Evolutionary conservation across 306 rosid genomes (phyloP), one percentile per base, ranked within the genome.

Genomic region (Citrullus amarus): DNA sequence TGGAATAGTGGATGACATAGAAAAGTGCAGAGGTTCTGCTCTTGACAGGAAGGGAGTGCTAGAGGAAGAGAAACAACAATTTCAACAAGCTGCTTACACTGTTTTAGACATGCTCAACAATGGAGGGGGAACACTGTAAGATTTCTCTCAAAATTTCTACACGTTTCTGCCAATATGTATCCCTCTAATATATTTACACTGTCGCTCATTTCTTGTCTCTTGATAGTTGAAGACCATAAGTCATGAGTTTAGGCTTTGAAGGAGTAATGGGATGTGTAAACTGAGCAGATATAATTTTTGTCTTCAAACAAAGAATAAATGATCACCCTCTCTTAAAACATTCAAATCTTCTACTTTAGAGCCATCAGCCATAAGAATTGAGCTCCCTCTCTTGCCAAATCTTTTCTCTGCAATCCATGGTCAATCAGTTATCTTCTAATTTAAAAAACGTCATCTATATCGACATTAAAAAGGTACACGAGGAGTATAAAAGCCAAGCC

Each of bases 1-100:
- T 57, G 82, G 79, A 70, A 84, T 92, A 28, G 84, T 83, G 55
- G 93, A 86, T 58, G 96, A 88, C 69, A 86, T 93, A 30, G 98
- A 84, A 83, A 93, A 93, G 77, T 84, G 88, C 80, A 87, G 84
- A 85, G 82, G 81, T 41, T 83, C 86, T 82, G 84, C 91, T 81
- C 51, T 85, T 10, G 94, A 89, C 79, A 88, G 85, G 88, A 92
- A 90, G 87, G 87, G 76, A 68, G 68, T 77, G 56, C 84, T 91
- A 9, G 94, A 90, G 67, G 96, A 90, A 82, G 91, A 88, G 87
- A 91, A 82, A 66, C 90, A 92, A 77, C 88, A 78, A 72, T 85
- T 90, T 76, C 96, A 90, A 79, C 91, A 92, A 82, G 93, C 96
- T 81, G 96, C 96, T 80, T 89, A 84, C 78, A 84, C 91, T 74